These are phyloP conservation scores for Candida schatavii DNA, from an alignment of 805 yeast species.

Conservation along the genomic window DNA sequence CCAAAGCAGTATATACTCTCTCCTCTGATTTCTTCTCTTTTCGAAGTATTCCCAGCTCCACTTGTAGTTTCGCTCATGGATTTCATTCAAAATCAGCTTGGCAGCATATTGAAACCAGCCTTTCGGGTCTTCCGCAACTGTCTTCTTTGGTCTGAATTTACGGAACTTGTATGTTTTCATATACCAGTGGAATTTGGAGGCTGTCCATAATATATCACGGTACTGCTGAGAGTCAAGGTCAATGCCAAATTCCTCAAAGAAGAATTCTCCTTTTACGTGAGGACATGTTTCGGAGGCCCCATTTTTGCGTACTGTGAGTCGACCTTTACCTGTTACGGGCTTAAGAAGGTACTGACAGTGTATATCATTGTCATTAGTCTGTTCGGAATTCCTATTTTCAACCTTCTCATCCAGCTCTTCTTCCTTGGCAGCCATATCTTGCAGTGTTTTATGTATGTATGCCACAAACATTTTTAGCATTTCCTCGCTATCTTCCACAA, in stretches of 20 bases:
- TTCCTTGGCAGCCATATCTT: slow-evolving; percentile 17
- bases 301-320: slow-evolving; percentile 71
- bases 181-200: slow-evolving; percentile 78
- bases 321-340: slow-evolving; percentile 90
- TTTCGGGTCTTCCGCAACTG: slow-evolving; percentile 59
- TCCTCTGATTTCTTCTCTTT: slow-evolving; percentile 69
- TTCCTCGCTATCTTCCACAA: slow-evolving; percentile 45
- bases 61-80: slow-evolving; percentile 73
- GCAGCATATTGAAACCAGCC: slow-evolving; percentile 86
- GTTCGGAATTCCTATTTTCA: slow-evolving; percentile 11
- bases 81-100: slow-evolving; percentile 68
- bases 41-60: slow-evolving; percentile 89
- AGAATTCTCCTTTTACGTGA: slow-evolving; percentile 69
- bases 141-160: slow-evolving; percentile 59
- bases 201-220: slow-evolving; percentile 73
- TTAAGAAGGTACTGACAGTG: slow-evolving; percentile 58
- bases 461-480: slow-evolving; percentile 48
- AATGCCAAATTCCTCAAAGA: slow-evolving; percentile 86
- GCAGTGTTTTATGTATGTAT: slow-evolving; percentile 23
- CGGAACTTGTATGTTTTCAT: slow-evolving; percentile 73
- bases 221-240: slow-evolving; percentile 84
- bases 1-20: slow-evolving; percentile 66
- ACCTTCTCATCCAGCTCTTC: slow-evolving; percentile 2
- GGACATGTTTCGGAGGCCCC: slow-evolving; percentile 70
- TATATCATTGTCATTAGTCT: slow-evolving; percentile 14